Evolutionary conservation across 2,329 filamentous ascomycete genomes (phyloP).

Genomic region (Pleomassaria siparia): DNA sequence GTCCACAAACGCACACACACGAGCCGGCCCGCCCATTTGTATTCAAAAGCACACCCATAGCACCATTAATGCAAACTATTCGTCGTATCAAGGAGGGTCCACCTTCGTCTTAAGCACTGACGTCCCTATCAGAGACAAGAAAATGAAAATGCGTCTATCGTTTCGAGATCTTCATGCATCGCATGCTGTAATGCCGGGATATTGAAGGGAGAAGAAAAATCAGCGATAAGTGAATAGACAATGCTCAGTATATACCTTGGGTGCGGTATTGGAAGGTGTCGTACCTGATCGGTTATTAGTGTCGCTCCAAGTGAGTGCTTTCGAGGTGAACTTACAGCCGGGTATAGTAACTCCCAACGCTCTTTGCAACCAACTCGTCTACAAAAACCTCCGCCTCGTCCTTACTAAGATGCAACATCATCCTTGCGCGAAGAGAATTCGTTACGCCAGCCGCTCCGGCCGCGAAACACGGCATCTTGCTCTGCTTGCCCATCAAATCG

Average conservation of each 20-base stretch:
- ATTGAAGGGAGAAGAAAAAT: not conserved
- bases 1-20: no score
- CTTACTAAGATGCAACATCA: conserved; percentile 79
- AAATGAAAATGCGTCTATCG: not conserved
- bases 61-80: not conserved
- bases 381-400: conserved; percentile 82
- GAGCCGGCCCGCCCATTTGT: no score
- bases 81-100: not conserved
- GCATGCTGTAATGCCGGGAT: conserved; percentile 3
- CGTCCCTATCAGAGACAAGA: conserved; percentile 1
- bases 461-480: conserved; percentile 81
- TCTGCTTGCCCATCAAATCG: conserved; percentile 80
- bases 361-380: conserved; percentile 79
- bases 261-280: conserved; percentile 87
- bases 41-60: not conserved
- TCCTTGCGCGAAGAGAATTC: conserved; percentile 68
- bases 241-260: conserved; percentile 75
- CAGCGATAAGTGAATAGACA: not conserved
- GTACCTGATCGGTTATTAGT: conserved; percentile 57
- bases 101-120: not conserved
- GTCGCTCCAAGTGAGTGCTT: not conserved
- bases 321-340: conserved; percentile 63
- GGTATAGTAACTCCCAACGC: conserved; percentile 83
- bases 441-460: conserved; percentile 73
- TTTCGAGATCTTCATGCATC: not conserved